These are phyloP conservation scores for Onygenales sp. DNA, from an alignment of 2,329 filamentous ascomycete species.

Conservation along the genomic window DNA sequence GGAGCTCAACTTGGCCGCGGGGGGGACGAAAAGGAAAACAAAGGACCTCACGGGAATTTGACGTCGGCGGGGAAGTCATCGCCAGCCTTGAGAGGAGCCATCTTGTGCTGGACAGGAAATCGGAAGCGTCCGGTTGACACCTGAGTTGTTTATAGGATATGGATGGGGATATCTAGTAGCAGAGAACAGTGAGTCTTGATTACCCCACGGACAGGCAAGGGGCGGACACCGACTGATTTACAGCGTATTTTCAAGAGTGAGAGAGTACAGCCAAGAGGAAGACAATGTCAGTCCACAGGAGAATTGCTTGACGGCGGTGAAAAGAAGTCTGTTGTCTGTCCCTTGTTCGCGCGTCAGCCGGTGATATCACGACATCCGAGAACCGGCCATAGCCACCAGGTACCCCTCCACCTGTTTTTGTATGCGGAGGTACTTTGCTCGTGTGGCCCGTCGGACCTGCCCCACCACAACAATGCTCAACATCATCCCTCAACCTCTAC, in stretches of 20 bases:
- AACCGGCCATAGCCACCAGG: background rate
- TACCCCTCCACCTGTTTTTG: background rate
- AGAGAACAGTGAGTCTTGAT: too few species aligned
- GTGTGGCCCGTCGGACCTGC: too few species aligned
- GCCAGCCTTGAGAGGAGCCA: constrained; percentile 66
- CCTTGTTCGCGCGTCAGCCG: background rate
- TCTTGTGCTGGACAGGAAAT: constrained; percentile 22
- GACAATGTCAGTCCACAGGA: too few species aligned
- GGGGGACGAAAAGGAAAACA: too few species aligned
- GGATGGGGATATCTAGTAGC: background rate
- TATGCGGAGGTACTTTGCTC: background rate
- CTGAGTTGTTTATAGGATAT: background rate
- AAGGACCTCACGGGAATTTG: constrained; percentile 55
- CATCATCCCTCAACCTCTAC: too few species aligned
- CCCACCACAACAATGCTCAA: background rate
- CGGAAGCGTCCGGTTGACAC: background rate
- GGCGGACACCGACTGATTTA: too few species aligned
- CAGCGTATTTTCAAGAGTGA: too few species aligned
- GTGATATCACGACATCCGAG: background rate
- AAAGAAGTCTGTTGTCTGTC: background rate
- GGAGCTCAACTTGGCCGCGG: too few species aligned
- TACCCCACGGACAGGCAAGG: too few species aligned
- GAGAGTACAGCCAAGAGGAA: too few species aligned
- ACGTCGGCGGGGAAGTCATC: constrained; percentile 75
- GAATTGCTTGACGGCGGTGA: background rate